These are phyloP conservation scores for Leishmania guyanensis DNA, from an alignment of 208 protist species.

Conservation along the genomic window DNA sequence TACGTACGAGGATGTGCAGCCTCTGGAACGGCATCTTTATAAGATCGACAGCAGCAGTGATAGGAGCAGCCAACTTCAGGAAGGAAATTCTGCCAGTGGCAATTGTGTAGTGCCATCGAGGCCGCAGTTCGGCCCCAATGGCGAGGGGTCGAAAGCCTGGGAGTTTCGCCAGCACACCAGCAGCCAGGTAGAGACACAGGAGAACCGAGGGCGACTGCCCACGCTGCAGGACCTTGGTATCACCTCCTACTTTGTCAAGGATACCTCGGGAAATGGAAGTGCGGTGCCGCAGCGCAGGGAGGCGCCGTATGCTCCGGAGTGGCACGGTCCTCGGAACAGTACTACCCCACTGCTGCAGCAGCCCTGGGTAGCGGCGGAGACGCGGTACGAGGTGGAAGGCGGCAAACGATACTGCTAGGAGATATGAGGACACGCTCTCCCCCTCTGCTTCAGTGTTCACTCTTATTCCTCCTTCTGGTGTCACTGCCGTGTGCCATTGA, in stretches of 20 bases:
- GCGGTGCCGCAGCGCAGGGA: constrained; percentile 11
- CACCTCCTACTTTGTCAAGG: constrained; percentile 32
- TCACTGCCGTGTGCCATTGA: not conserved
- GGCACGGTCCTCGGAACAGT: not conserved
- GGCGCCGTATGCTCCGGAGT: constrained; percentile 26
- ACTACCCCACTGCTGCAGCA: constrained; percentile 7
- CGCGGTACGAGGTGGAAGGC: constrained; percentile 46
- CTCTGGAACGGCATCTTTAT: constrained; percentile 1
- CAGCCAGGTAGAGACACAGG: constrained; percentile 22
- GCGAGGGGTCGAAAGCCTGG: constrained; percentile 29
- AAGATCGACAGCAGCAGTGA: constrained; percentile 4
- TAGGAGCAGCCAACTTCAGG: not conserved
- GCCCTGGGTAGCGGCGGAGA: constrained; percentile 46
- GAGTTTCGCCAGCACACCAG: constrained; percentile 40
- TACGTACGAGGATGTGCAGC: not conserved
- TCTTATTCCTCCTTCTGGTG: not conserved
- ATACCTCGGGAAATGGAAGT: not conserved
- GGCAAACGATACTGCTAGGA: constrained; percentile 36
- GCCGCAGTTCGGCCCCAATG: constrained; percentile 15
- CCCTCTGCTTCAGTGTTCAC: not conserved
- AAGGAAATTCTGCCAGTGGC: not conserved
- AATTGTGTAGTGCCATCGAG: constrained; percentile 8
- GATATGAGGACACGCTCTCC: not conserved
- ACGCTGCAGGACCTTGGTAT: constrained; percentile 54
- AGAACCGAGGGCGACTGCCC: constrained; percentile 24